Base-by-base conservation (phyloP, 345 rosid species). In the Pistacia integerrima region DNA sequence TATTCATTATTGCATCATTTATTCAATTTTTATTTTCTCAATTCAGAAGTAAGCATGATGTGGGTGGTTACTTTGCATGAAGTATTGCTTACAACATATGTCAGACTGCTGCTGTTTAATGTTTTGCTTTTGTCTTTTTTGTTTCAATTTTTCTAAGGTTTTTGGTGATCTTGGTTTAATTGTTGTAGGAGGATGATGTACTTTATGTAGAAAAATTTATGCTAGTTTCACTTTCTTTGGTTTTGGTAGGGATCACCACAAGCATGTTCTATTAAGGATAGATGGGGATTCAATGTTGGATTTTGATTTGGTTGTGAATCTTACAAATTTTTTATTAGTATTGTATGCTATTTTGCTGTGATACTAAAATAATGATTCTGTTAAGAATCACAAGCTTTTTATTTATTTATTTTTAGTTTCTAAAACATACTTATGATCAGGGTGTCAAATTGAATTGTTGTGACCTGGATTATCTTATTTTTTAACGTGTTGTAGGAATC, bases 401-500 rank as follows among this genome's bases (percentile, higher is more conserved):
- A 41, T 41, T 5, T 41, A 41, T 5, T 41, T 41, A 41, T 54
- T 52, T 11, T 30, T 30, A 61, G 48, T 46, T 73, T 28, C 18
- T 49, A 48, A 46, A 61, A 18, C 46, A 28, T 62, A 14, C 7
- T 25, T 33, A 57, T 52, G 25, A 51, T 64, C 35, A 55, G 16
- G 25, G n/a, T 54, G 28, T 67, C 71, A 8, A 41, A 30, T 46
- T 70, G 55, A 75, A 41, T 4, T 72, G 64, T 57, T 35, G 14
- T 44, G 44, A 18, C 68, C 61, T 36, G 20, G 74, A 41, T 38
- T 56, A 51, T 72, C 63, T 11, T 52, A 38, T 69, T 22, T 60
- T 66, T 52, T 67, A 13, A 66, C 22, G 28, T 64, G 38, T 57
- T 80, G 65, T 75, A 95, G 99, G 86, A 87, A 68, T 95, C 97